Base-by-base conservation (phyloP, 2,329 filamentous ascomycete species). In the Sporothrix luriei region DNA sequence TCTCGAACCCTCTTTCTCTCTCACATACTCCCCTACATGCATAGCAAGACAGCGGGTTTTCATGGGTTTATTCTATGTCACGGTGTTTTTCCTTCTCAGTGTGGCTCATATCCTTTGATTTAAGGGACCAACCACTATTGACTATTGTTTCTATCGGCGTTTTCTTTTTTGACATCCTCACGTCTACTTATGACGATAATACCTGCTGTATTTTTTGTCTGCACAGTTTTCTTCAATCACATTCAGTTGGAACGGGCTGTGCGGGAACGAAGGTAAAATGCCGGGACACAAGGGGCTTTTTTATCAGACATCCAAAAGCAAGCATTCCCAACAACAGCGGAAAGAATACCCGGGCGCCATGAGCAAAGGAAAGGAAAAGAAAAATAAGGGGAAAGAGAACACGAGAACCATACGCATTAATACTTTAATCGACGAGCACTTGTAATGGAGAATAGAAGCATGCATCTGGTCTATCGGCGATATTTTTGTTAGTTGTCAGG, bases 1-100 rank as follows among this genome's bases (percentile, higher is more conserved):
- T 21, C 16, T 38, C 40, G 14, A 7, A 43, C 14, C 11, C 19
- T 61, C 29, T 24, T 43, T 19, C 7, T 24, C 38, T 43, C 19
- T 61, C 55, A 7, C 55, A 43, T 61, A 61, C 43, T 43, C 24
- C 54, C 33, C 38, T 33, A 33, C 33, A 61, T 14, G 55, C 55
- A 61, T 61, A 40, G 55, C 55, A 61, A 43, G 38, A 43, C 33
- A 43, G n/a, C 55, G 33, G 38, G 26, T 57, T 38, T 14, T n/a
- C 7, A 57, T 38, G 52, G 26, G 52, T 57, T 43, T 13, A n/a
- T 43, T 61, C 38, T 43, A 6, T 54, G 51, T 24, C 51, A 3
- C 33, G 19, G 16, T 9, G 13, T 38, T 40, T 59, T 59, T 19
- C n/a, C n/a, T 33, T 33, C 24, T n/a, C 9, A 21, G 14, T 66